These are phyloP conservation scores for Pelargonium myrrhifolium DNA, from an alignment of 441 rosid genomes.

Conservation along the genomic window DNA sequence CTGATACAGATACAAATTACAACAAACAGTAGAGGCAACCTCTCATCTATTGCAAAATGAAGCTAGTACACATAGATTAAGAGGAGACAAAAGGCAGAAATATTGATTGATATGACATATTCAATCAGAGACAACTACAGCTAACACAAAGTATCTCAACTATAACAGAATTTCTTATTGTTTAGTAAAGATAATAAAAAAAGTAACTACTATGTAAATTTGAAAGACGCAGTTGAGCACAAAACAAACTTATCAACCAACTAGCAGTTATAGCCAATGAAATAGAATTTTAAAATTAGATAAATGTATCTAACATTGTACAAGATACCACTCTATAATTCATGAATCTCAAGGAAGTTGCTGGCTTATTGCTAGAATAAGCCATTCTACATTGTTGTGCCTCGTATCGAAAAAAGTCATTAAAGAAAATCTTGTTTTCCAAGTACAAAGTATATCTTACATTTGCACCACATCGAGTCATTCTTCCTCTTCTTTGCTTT, in stretches of 20 bases:
- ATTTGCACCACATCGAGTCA: constrained; percentile 44
- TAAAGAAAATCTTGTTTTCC: neutral
- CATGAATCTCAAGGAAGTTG: neutral
- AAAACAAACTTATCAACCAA: constrained; percentile 4
- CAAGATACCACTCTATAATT: constrained; percentile 9
- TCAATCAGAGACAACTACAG: too few species aligned
- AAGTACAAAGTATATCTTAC: constrained; percentile 28
- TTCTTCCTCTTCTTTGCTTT: constrained; percentile 47
- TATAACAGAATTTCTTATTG: too few species aligned
- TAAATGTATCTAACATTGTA: constrained; percentile 11
- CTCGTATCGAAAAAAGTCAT: constrained; percentile 4
- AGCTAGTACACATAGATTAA: too few species aligned
- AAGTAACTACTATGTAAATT: neutral
- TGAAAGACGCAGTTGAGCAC: too few species aligned
- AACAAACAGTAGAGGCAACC: too few species aligned
- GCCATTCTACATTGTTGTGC: constrained; percentile 6
- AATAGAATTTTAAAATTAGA: neutral
- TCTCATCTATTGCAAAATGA: too few species aligned
- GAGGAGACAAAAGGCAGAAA: too few species aligned
- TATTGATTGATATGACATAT: too few species aligned
- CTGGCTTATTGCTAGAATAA: constrained; percentile 8
- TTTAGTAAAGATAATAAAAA: too few species aligned
- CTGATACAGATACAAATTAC: too few species aligned
- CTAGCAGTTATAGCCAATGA: neutral
- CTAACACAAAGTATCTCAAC: too few species aligned